Conservation (phyloP, 495 filamentous ascomycete species). For the Aspergillus kassunensis region DNA sequence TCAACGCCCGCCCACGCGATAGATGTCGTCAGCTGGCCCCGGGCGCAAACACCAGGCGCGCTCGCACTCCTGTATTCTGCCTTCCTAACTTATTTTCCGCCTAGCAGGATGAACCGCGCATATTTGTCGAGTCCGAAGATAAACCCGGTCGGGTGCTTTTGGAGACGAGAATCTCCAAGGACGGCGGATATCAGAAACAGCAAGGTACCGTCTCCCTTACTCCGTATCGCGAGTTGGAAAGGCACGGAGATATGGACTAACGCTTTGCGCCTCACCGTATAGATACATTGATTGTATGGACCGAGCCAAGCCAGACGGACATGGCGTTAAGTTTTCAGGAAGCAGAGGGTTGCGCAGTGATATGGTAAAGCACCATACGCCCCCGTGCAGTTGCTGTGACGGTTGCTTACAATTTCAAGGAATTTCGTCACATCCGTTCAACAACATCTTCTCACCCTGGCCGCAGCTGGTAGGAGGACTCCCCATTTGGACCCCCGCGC, state of each 20-base stretch:
- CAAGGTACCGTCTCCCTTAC: constrained; percentile 60
- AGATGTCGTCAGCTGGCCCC: constrained; percentile 6
- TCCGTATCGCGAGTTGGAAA: constrained; percentile 3
- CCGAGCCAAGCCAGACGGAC: constrained; percentile 78
- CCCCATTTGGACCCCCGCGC: constrained; percentile 3
- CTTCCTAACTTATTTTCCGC: constrained; percentile 10
- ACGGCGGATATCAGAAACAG: constrained; percentile 97
- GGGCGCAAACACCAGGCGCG: constrained; percentile 20
- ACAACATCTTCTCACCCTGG: constrained; percentile 54
- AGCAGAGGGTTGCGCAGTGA: constrained; percentile 85
- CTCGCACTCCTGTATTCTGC: background rate
- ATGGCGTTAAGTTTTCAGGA: constrained; percentile 99
- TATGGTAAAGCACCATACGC: constrained; percentile 60
- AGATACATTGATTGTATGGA: constrained; percentile 99
- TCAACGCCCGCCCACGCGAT: constrained; percentile 12
- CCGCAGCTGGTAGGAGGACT: constrained; percentile 44
- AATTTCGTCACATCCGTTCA: constrained; percentile 88
- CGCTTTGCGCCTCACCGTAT: constrained; percentile 19
- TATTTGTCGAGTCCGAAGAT: constrained; percentile 92
- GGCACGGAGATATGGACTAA: constrained; percentile 21
- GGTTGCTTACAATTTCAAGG: constrained; percentile 49
- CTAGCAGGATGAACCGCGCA: constrained; percentile 71
- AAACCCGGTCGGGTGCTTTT: constrained; percentile 75
- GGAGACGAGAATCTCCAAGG: constrained; percentile 83
- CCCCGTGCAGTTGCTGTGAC: constrained; percentile 6